A percentile compares a stretch with the other conserved stretches of the same genome.
phyloP scores from a whole-genome alignment of 352 stramenopile genomes.

The Pythium monospermum region DNA sequence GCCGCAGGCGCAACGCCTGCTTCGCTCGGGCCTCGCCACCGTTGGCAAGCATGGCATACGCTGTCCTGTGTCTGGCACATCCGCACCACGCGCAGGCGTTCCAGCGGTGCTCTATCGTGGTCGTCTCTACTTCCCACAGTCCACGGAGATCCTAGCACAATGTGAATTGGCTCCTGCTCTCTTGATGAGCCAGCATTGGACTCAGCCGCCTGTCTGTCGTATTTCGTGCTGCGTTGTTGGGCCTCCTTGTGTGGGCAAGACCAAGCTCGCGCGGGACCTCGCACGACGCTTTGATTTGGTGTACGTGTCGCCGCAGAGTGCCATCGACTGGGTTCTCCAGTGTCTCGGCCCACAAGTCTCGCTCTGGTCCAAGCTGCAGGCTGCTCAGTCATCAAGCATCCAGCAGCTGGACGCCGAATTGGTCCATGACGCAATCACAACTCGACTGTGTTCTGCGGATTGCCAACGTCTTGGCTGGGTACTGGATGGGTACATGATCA shows the following conservation, averaged over 20 bases:
- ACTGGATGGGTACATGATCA: conserved; percentile 47
- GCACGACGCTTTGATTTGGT: conserved; percentile 24
- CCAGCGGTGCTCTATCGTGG: conserved; percentile 35
- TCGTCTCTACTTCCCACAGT: conserved; percentile 56
- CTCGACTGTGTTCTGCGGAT: conserved; percentile 48
- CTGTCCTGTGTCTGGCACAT: conserved; percentile 32
- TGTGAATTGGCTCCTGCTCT: conserved; percentile 20
- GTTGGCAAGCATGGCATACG: conserved; percentile 48
- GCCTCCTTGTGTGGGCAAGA: conserved; percentile 31
- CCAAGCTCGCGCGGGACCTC: conserved; percentile 27
- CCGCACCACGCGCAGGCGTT: background rate
- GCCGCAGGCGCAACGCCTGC: conserved; percentile 9
- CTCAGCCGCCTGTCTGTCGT: conserved; percentile 6
- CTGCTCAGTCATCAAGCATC: conserved; percentile 7
- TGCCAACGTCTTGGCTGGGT: conserved; percentile 59
- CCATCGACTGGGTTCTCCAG: conserved; percentile 51
- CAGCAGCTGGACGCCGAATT: conserved; percentile 13
- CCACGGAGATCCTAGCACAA: conserved; percentile 9
- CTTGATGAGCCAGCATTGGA: background rate
- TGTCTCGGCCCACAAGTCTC: conserved; percentile 34
- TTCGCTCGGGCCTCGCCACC: conserved; percentile 36
- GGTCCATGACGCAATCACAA: conserved; percentile 32
- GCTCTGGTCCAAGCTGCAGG: conserved; percentile 21
- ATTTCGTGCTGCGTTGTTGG: conserved; percentile 38
- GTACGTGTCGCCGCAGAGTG: conserved; percentile 42